Percentiles rank a stretch among this genome's conserved stretches.
phyloP scores from a whole-genome alignment of 345 rosid genomes.

The Hibiscus syriacus region DNA sequence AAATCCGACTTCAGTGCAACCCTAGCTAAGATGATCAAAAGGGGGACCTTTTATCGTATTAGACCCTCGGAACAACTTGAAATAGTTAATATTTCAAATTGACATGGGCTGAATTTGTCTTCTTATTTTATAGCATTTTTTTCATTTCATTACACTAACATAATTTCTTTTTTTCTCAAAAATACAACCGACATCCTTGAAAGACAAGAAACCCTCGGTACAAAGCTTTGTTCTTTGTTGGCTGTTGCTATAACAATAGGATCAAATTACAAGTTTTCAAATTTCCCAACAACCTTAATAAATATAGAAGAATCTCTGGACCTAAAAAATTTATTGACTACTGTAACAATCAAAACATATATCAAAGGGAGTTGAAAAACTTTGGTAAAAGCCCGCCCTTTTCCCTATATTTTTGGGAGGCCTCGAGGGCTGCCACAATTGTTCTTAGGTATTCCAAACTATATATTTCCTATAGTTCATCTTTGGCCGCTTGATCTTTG shows the following conservation, averaged over 20 bases:
- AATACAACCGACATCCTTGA: no score
- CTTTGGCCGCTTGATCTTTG: conserved; percentile 36
- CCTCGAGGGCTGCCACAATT: background rate
- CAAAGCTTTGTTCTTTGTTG: no score
- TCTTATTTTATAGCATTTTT: no score
- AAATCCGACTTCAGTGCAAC: no score
- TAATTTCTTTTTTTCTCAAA: no score
- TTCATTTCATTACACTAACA: no score
- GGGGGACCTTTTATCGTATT: no score
- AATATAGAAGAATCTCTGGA: background rate
- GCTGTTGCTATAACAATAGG: background rate
- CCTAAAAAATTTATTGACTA: background rate
- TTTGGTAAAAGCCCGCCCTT: conserved; percentile 13
- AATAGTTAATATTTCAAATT: no score
- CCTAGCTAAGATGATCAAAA: no score
- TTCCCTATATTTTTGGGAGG: background rate
- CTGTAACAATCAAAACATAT: background rate
- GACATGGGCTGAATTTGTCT: no score
- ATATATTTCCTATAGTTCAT: conserved; percentile 44
- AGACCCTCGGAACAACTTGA: no score
- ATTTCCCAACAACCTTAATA: background rate
- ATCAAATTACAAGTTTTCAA: background rate
- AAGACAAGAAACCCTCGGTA: no score
- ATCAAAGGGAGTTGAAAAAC: background rate
- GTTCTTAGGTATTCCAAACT: background rate